Conservation (phyloP, 768 basidiomycete species). For the Phlebiopsis gigantea region DNA sequence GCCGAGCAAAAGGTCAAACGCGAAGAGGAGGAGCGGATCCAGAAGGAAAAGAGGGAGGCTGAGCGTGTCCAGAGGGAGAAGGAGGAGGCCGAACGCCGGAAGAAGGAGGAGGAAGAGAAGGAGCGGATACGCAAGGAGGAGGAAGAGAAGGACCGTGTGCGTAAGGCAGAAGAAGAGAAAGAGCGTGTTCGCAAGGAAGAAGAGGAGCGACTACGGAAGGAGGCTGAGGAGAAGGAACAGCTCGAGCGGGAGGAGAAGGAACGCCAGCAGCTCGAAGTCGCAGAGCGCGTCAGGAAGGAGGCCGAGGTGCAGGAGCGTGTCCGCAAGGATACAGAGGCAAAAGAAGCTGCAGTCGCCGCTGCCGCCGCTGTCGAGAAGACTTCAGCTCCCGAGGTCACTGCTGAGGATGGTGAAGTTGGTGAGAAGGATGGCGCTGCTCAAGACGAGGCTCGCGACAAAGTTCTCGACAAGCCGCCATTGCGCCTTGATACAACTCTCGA, state of each 20-base stretch:
- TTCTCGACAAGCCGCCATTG: slow-evolving; percentile 44
- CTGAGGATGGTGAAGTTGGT: slow-evolving; percentile 42
- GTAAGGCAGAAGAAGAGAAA: slow-evolving; percentile 22
- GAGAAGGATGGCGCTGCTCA: slow-evolving; percentile 25
- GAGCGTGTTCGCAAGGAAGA: slow-evolving; percentile 44
- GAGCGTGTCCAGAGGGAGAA: slow-evolving; percentile 36
- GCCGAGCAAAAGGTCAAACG: slow-evolving; percentile 33
- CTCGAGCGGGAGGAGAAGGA: slow-evolving; percentile 34
- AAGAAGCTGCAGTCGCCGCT: slow-evolving; percentile 1
- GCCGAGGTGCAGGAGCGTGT: slow-evolving; percentile 26
- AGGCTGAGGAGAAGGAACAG: slow-evolving; percentile 28
- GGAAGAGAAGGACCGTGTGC: slow-evolving; percentile 21
- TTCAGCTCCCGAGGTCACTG: slow-evolving; percentile 33
- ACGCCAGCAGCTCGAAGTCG: slow-evolving; percentile 33
- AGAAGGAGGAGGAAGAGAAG: slow-evolving; percentile 37
- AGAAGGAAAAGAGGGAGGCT: slow-evolving; percentile 32
- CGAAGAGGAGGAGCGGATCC: slow-evolving; percentile 23
- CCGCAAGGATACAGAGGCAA: slow-evolving; percentile 27
- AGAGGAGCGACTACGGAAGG: slow-evolving; percentile 28
- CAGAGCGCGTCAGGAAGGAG: slow-evolving; percentile 16
- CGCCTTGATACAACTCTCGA: slow-evolving; percentile 61
- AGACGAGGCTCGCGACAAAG: slow-evolving; percentile 39
- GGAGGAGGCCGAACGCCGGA: slow-evolving; percentile 27
- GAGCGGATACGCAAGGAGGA: slow-evolving; percentile 40
- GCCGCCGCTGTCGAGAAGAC: slow-evolving; percentile 24